Evolutionary conservation across 805 yeast genomes (phyloP).

Genomic region (Candida golubevii): DNA sequence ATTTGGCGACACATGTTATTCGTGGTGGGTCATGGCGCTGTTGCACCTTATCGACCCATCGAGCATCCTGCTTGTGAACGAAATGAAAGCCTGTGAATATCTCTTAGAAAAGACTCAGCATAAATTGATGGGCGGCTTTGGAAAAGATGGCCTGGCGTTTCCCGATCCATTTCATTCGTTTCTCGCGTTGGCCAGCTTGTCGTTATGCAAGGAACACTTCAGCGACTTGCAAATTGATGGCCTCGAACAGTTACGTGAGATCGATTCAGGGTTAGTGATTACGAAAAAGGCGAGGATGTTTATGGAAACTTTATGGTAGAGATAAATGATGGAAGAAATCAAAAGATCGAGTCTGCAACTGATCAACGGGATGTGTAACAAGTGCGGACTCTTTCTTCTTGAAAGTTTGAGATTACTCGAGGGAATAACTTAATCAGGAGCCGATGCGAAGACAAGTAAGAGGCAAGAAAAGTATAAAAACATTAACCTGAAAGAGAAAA

Average conservation of each 20-base stretch:
- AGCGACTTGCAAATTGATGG: slow-evolving; percentile 5
- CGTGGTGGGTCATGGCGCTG: slow-evolving; percentile 75
- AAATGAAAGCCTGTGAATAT: slow-evolving; percentile 34
- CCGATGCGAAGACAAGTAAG: too few relatives aligned
- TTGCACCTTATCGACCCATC: slow-evolving; percentile 38
- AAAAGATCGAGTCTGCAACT: too few relatives aligned
- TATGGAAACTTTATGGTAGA: slow-evolving; percentile 13
- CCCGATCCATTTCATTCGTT: slow-evolving; percentile 73
- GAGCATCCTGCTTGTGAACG: slow-evolving; percentile 32
- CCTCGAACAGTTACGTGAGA: slow-evolving; percentile 2
- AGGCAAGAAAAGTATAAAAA: too few relatives aligned
- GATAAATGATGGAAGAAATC: too few relatives aligned
- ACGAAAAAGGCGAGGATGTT: slow-evolving; percentile 10
- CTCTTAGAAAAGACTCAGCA: slow-evolving; percentile 58
- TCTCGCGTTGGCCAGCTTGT: slow-evolving; percentile 53
- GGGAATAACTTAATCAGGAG: too few relatives aligned
- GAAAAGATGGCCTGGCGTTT: slow-evolving; percentile 55
- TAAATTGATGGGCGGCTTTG: slow-evolving; percentile 68
- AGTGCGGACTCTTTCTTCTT: too few relatives aligned
- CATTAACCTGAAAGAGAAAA: too few relatives aligned
- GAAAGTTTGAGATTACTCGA: too few relatives aligned
- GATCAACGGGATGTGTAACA: too few relatives aligned
- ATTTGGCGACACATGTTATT: slow-evolving; percentile 80
- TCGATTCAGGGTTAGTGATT: slow-evolving; percentile 16
- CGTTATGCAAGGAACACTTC: slow-evolving; percentile 22